Evolutionary conservation across 179 eudicot species (phyloP), one percentile per base, ranked within the genome.

Genomic region (Drosera spatulata): DNA sequence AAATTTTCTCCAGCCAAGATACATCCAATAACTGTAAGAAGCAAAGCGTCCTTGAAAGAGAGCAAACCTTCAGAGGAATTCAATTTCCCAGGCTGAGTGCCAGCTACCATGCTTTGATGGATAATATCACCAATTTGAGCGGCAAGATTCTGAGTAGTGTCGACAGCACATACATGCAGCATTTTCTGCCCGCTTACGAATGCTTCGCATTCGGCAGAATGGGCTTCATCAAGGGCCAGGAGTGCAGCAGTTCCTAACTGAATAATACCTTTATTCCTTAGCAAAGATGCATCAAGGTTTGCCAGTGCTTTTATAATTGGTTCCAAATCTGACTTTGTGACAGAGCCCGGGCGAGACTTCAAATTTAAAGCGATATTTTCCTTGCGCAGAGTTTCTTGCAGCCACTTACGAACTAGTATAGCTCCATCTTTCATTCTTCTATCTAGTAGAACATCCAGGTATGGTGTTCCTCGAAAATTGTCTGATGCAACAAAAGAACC

Each of bases 111-210:
- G 60, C 93, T 84, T 75, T 93, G 82, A 74, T 86, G 84, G 51
- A 93, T 79, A 63, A 88, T 80, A 75, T 93, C 99, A 49, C 79
- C 76, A 22, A 93, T 81, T 81, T 88, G 99, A 72, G 95, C 85
- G 76, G 99, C 88, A 68, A 93, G 96, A 77, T 82, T 93, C 64
- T 93, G 99, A 73, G 90, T 93, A 39, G 96, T 82, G 64, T 93
- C 99, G 64, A 83, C 93, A 54, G 96, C 93, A 68, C 83, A 86
- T 22, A 86, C 86, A 58, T 74, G 77, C 64, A 93, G 69, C 81
- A 88, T 86, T 80, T 84, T 93, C 79, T 93, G 96, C 50, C 95
- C 96, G 64, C 99, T 93, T 53, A 65, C 74, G 75, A 88, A 79
- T 22, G 99, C 87, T 72, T 93, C 95, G 95, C 96, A 93, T 65